Evolutionary conservation across 2,329 filamentous ascomycete genomes (phyloP).

Genomic region (Xylariaceae sp.): DNA sequence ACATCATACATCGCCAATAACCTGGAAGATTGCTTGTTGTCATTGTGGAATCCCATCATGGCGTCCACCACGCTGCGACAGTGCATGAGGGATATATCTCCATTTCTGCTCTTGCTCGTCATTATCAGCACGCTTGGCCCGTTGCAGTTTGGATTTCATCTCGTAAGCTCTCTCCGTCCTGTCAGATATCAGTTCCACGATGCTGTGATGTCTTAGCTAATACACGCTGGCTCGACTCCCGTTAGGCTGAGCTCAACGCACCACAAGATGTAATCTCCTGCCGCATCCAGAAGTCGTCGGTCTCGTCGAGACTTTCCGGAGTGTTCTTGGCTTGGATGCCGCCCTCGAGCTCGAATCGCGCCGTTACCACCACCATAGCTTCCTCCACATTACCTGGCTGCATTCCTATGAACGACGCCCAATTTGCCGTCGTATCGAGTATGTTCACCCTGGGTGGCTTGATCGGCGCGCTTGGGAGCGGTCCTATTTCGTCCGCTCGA

Average conservation of each 20-base stretch:
- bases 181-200: too few species aligned
- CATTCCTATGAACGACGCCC: conserved; percentile 82
- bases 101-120: conserved; percentile 80
- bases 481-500: conserved; percentile 77
- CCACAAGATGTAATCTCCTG: conserved; percentile 94
- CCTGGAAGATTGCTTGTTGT: too few species aligned
- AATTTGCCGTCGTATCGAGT: conserved; percentile 87
- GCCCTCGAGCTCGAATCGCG: conserved; percentile 38
- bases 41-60: too few species aligned
- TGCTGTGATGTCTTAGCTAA: conserved; percentile 19
- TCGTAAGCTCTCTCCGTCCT: conserved; percentile 60
- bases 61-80: conserved; percentile 39
- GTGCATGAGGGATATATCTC: conserved; percentile 63
- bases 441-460: conserved; percentile 92
- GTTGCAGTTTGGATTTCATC: conserved; percentile 91
- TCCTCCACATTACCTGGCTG: conserved; percentile 69
- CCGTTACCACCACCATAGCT: conserved; percentile 26
- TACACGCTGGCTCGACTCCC: background rate
- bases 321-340: conserved; percentile 38
- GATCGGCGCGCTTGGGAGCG: conserved; percentile 79
- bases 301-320: conserved; percentile 45
- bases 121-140: conserved; percentile 82
- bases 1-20: too few species aligned
- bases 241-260: conserved; percentile 89
- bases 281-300: conserved; percentile 60